Conservation (phyloP, 2,329 filamentous ascomycete species). For the Alternaria rosae region DNA sequence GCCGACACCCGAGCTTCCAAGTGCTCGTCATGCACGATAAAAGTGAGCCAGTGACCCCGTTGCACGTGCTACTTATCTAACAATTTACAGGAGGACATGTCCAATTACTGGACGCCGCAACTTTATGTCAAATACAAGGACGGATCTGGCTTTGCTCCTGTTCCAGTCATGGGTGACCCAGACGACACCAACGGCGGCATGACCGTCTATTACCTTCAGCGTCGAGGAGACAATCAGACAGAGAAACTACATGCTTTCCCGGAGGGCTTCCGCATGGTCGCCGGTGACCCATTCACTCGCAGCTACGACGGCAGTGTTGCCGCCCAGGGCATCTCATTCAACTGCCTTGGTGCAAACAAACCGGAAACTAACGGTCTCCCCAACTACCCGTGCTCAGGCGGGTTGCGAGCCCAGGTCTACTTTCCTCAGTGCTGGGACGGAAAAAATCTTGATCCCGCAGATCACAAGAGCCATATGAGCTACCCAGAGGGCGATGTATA, state of each 20-base stretch:
- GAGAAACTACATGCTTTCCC: conserved; percentile 76
- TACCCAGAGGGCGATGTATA: conserved; percentile 60
- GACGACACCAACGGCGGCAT: conserved; percentile 62
- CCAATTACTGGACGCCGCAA: conserved; percentile 79
- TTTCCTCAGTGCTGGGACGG: conserved; percentile 80
- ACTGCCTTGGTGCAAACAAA: conserved; percentile 60
- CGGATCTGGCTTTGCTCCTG: conserved; percentile 61
- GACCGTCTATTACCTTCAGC: conserved; percentile 75
- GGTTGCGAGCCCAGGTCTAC: conserved; percentile 71
- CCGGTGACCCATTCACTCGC: conserved; percentile 69
- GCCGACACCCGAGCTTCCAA: conserved; percentile 64
- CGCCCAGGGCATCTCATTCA: conserved; percentile 62
- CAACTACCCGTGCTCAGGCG: conserved; percentile 67
- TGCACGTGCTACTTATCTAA: conserved; percentile 1
- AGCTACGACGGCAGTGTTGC: conserved; percentile 57
- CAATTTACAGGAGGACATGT: conserved; percentile 44
- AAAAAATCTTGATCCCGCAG: conserved; percentile 61
- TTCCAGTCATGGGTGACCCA: conserved; percentile 64
- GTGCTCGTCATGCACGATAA: conserved; percentile 74
- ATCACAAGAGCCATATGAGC: conserved; percentile 69
- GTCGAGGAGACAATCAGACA: conserved; percentile 58
- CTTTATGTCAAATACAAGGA: conserved; percentile 67
- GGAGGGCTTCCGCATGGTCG: conserved; percentile 73
- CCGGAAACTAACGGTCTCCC: conserved; percentile 67
- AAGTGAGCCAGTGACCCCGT: conserved; percentile 47